A percentile compares a stretch with the other conserved stretches of the same genome.
Evolutionary conservation across 352 stramenopile genomes (phyloP).

Genomic region (Globisporangium nodosum): DNA sequence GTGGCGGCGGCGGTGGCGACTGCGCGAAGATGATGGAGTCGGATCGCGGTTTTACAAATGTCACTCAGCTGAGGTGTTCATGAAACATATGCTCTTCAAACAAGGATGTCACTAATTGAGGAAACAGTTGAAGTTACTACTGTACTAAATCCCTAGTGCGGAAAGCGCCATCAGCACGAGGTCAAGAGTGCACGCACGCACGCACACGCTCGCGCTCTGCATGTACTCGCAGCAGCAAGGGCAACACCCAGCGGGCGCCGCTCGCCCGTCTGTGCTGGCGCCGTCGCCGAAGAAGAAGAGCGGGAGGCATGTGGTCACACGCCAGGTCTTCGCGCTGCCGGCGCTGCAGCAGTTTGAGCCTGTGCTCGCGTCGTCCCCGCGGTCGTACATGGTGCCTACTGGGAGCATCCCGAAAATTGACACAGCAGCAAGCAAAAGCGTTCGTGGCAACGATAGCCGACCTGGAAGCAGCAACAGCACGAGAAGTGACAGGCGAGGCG

Average conservation of each 20-base stretch:
- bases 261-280: background rate
- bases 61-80: too few relatives aligned
- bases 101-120: too few relatives aligned
- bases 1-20: background rate
- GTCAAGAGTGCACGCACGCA: too few relatives aligned
- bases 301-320: constrained; percentile 21
- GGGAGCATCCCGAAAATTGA: constrained; percentile 12
- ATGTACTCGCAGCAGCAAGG: background rate
- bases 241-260: background rate
- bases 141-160: too few relatives aligned
- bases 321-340: constrained; percentile 46
- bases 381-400: constrained; percentile 22
- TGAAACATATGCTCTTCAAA: too few relatives aligned
- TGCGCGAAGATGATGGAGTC: too few relatives aligned
- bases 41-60: too few relatives aligned
- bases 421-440: constrained; percentile 1
- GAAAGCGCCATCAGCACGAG: too few relatives aligned
- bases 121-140: too few relatives aligned
- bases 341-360: constrained; percentile 63
- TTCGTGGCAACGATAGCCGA: background rate
- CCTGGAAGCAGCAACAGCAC: background rate
- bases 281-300: constrained; percentile 37
- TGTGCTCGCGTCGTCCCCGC: constrained; percentile 34
- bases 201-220: too few relatives aligned
- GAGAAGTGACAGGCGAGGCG: background rate